Percentiles rank a stretch among this genome's conserved stretches.
These are phyloP conservation scores for Podospora pseudopauciseta DNA, from an alignment of 495 filamentous ascomycete genomes.

Conservation along the genomic window DNA sequence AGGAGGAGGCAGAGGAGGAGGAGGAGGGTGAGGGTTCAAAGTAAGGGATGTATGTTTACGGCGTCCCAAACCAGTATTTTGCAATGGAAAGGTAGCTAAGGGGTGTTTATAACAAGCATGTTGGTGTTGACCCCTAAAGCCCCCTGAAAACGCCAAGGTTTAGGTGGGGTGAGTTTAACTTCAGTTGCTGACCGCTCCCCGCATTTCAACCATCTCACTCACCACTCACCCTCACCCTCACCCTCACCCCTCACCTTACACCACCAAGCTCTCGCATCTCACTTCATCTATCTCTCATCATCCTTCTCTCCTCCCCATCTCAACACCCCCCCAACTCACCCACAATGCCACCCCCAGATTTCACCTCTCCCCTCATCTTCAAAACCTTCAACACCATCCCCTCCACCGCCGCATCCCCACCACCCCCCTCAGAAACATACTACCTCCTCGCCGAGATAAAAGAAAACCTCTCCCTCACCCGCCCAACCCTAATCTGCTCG, in stretches of 20 bases:
- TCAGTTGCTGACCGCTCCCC: constrained; percentile 1
- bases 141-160: not conserved
- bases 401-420: constrained; percentile 21
- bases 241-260: not conserved
- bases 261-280: not conserved
- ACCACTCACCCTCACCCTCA: not conserved
- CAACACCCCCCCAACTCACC: not conserved
- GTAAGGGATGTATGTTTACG: not conserved
- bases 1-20: not conserved
- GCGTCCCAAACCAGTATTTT: not conserved
- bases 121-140: not conserved
- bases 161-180: not conserved
- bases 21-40: not conserved
- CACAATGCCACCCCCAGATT: constrained; percentile 31
- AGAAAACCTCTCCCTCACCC: constrained; percentile 48
- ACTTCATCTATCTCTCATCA: not conserved
- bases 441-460: constrained; percentile 44
- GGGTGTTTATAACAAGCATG: not conserved
- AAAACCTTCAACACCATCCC: constrained; percentile 26
- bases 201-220: not conserved
- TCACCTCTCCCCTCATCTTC: constrained; percentile 32
- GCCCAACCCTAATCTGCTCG: constrained; percentile 41
- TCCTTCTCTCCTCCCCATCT: not conserved
- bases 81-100: not conserved
- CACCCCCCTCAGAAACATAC: constrained; percentile 22